Evolutionary conservation across 306 rosid genomes (phyloP), one percentile per base, ranked within the genome.

Genomic region (Hippophae tibetana): DNA sequence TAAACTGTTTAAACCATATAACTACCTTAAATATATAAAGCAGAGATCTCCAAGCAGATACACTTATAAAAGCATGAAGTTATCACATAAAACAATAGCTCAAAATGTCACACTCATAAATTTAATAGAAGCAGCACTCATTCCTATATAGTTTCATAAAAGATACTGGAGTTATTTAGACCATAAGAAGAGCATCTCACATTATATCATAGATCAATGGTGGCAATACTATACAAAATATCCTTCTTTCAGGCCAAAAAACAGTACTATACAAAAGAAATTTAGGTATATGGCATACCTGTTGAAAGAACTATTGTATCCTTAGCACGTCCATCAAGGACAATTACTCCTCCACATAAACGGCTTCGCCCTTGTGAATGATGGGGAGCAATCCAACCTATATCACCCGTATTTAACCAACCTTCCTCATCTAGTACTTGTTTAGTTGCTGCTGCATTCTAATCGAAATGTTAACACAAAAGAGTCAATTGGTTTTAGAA

Each of bases 231-330:
- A 31, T 31, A 31, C 38, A 31, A 31, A 31, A 31, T 31, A 31
- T 31, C 5, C 38, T 4, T 31, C 38, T 31, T 31, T 46, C 5
- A 46, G 13, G 10, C 2, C 0, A 46, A 43, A 7, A 14, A 43
- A 9, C 9, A 54, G 8, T n/a, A 7, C 52, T 42, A 42, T 27
- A 12, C 27, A 58, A 58, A 41, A 51, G 12, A 53, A 51, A 41
- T 52, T 60, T 62, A 9, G 6, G 69, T 42, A 48, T 59, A 18
- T 43, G 41, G 56, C 51, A 63, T 77, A 90, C 98, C 98, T 67
- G 96, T 78, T 64, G 78, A 87, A 63, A 90, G 98, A 54, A 90
- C 98, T 68, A 90, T 90, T 3, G 98, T 90, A 68, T 90, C 98
- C 76, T 90, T 90, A 23, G 86, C 95, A 48, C 96, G 96, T 54